Percentiles rank a stretch among this genome's conserved stretches.
These are phyloP conservation scores for Brassica incana DNA, from an alignment of 345 rosid species.

Conservation along the genomic window DNA sequence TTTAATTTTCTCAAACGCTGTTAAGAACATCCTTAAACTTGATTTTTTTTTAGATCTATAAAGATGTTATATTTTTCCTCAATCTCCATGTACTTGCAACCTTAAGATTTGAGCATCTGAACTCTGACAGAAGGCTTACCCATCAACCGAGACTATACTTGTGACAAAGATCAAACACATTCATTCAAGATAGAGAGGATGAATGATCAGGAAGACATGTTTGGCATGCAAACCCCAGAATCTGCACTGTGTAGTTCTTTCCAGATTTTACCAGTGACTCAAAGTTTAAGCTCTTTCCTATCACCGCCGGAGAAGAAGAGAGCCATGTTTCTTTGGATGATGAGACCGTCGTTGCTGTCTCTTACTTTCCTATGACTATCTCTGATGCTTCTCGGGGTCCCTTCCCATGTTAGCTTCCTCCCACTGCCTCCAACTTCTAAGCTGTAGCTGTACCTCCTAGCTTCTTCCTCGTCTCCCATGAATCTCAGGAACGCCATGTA, in stretches of 20 bases:
- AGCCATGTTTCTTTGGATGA: constrained; percentile 92
- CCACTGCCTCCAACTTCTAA: constrained; percentile 96
- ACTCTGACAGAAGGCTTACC: neutral
- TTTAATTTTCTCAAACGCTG: too few species aligned
- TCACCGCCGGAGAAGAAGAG: constrained; percentile 95
- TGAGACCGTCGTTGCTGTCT: constrained; percentile 94
- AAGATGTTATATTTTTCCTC: too few species aligned
- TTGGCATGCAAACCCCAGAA: constrained; percentile 74
- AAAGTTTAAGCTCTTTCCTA: constrained; percentile 85
- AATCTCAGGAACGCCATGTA: constrained; percentile 98
- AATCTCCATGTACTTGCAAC: too few species aligned
- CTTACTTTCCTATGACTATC: constrained; percentile 93
- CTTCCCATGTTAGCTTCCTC: constrained; percentile 93
- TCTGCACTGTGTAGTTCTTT: constrained; percentile 91
- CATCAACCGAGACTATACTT: neutral
- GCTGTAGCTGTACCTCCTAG: constrained; percentile 84
- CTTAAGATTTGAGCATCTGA: neutral
- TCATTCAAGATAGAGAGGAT: neutral
- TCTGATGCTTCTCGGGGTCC: constrained; percentile 85
- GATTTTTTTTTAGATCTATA: too few species aligned
- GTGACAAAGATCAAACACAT: too few species aligned
- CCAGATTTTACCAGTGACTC: constrained; percentile 95
- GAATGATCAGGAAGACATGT: constrained; percentile 60
- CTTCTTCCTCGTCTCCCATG: constrained; percentile 94
- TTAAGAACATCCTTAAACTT: too few species aligned